Conservation (phyloP, 2,329 filamentous ascomycete species). For the Fusarium penzigii region DNA sequence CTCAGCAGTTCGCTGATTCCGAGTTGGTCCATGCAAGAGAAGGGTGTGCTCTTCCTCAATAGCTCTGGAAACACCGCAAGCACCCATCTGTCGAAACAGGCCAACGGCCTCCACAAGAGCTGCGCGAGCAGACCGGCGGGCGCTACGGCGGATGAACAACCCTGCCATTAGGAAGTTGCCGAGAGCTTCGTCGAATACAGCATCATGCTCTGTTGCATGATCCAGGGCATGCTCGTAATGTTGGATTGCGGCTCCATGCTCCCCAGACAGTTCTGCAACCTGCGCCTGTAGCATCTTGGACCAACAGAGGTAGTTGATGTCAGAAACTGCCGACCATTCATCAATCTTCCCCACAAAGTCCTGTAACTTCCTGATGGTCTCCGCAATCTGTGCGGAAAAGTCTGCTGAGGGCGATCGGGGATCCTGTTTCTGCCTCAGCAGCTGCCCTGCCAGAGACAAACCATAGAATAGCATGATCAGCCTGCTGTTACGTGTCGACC, state of each 20-base stretch:
- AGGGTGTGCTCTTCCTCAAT: constrained; percentile 69
- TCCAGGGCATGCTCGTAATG: constrained; percentile 72
- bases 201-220: constrained; percentile 67
- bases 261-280: constrained; percentile 60
- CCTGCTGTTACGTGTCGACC: constrained; percentile 61
- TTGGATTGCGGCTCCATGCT: constrained; percentile 60
- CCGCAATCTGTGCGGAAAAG: constrained; percentile 43
- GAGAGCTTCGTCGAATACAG: constrained; percentile 71
- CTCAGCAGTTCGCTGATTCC: constrained; percentile 61
- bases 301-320: constrained; percentile 73
- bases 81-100: constrained; percentile 69
- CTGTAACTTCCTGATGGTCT: constrained; percentile 54
- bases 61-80: constrained; percentile 66
- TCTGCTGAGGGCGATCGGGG: constrained; percentile 45
- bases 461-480: constrained; percentile 62
- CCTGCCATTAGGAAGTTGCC: constrained; percentile 74
- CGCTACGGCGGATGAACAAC: constrained; percentile 65
- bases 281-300: constrained; percentile 69
- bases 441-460: constrained; percentile 53
- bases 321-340: constrained; percentile 62
- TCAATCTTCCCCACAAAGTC: constrained; percentile 61
- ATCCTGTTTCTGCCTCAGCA: constrained; percentile 52
- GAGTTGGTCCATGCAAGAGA: constrained; percentile 62
- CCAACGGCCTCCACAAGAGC: constrained; percentile 67
- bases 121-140: constrained; percentile 68